Conservation (phyloP, 1,284 basidiomycete species). For the Austropuccinia psidii region DNA sequence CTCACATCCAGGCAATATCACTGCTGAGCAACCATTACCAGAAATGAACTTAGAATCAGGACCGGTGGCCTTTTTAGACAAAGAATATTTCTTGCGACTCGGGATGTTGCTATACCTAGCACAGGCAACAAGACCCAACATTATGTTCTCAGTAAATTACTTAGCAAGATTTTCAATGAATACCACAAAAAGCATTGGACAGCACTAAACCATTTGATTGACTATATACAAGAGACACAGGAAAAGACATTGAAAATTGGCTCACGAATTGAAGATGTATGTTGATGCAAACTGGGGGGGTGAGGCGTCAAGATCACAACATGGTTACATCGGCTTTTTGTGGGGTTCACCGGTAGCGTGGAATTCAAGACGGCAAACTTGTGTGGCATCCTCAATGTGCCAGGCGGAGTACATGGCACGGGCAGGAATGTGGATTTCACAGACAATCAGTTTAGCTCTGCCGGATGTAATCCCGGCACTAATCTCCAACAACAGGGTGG, state of each 20-base stretch:
- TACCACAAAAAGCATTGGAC: background rate
- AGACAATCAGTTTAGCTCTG: background rate
- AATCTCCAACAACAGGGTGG: background rate
- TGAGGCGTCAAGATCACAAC: background rate
- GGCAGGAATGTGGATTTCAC: background rate
- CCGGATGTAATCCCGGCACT: background rate
- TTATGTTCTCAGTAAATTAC: no score
- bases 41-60: no score
- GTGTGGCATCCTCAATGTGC: background rate
- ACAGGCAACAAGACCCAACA: background rate
- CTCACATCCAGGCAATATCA: background rate
- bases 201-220: background rate
- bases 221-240: background rate
- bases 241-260: no score
- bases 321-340: background rate
- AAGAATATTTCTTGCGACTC: no score
- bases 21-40: background rate
- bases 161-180: background rate
- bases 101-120: background rate
- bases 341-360: background rate
- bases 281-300: background rate
- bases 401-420: background rate
- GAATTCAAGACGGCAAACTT: background rate
- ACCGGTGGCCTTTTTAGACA: no score
- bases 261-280: no score